A percentile compares a stretch with the other conserved stretches of the same genome.
Evolutionary conservation across 306 rosid species (phyloP).

Genomic region (Adenanthera pavonina): DNA sequence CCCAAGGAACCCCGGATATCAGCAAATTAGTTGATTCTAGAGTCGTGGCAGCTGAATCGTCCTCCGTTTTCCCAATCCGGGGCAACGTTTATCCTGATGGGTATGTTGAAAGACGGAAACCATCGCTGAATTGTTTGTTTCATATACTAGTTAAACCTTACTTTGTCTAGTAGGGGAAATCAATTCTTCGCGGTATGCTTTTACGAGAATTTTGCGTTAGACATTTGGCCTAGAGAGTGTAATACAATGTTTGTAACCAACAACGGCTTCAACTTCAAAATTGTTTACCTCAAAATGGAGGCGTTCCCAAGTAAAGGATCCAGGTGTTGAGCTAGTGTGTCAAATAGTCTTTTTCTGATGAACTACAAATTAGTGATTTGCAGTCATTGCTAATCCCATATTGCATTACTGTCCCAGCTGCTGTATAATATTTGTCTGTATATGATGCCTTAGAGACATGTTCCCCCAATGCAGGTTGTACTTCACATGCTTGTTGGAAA

Average conservation of each 20-base stretch:
- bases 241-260: slow-evolving; percentile 13
- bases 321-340: background rate
- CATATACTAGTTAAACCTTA: background rate
- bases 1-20: slow-evolving; percentile 13
- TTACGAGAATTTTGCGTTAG: background rate
- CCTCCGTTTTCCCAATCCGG: slow-evolving; percentile 69
- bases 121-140: slow-evolving; percentile 26
- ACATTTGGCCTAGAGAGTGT: slow-evolving; percentile 2
- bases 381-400: background rate
- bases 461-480: slow-evolving; percentile 57
- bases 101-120: slow-evolving; percentile 45
- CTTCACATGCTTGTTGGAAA: slow-evolving; percentile 69
- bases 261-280: background rate
- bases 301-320: background rate
- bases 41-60: slow-evolving; percentile 46
- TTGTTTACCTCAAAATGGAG: slow-evolving; percentile 21
- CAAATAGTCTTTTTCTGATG: slow-evolving; percentile 1
- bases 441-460: slow-evolving; percentile 34
- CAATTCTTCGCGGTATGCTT: slow-evolving; percentile 3
- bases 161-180: background rate
- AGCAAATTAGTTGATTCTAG: slow-evolving; percentile 46
- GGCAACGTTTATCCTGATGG: slow-evolving; percentile 85
- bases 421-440: background rate
- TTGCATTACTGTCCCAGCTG: background rate
- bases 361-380: slow-evolving; percentile 28